phyloP scores from a whole-genome alignment of 2,329 filamentous ascomycete genomes.

The Thelonectria rubi region DNA sequence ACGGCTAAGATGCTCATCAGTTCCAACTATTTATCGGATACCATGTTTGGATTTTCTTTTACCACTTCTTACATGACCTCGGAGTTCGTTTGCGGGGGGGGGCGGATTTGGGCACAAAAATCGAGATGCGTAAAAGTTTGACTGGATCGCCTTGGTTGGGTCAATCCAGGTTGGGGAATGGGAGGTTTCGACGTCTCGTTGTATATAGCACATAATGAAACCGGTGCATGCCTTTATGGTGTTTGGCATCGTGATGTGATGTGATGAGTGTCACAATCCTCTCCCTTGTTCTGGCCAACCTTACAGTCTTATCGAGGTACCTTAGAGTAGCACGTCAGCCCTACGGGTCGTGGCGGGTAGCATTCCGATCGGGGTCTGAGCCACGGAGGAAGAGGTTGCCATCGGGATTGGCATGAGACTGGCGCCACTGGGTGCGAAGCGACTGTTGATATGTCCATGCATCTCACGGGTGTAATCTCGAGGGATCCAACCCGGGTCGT shows the following conservation, averaged over 20 bases:
- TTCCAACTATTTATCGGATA: conserved; percentile 19
- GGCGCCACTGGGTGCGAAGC: too few relatives aligned
- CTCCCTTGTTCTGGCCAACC: neutral
- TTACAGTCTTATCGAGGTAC: too few relatives aligned
- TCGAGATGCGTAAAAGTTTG: conserved; percentile 21
- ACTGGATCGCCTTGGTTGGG: conserved; percentile 11
- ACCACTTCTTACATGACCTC: conserved; percentile 19
- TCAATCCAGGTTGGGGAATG: conserved; percentile 12
- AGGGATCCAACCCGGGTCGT: too few relatives aligned
- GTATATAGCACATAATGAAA: conserved; percentile 37
- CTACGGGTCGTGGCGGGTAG: too few relatives aligned
- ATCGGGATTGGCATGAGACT: too few relatives aligned
- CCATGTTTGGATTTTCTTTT: conserved; percentile 16
- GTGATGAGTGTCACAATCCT: neutral
- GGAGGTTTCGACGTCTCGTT: conserved; percentile 12
- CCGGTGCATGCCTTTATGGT: too few relatives aligned
- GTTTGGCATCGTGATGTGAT: neutral
- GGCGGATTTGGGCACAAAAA: conserved; percentile 21
- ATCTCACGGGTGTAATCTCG: too few relatives aligned
- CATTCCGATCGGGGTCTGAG: too few relatives aligned
- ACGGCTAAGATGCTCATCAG: conserved; percentile 42
- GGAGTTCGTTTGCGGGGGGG: conserved; percentile 19
- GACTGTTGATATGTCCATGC: too few relatives aligned
- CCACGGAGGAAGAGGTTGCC: too few relatives aligned
- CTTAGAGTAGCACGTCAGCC: neutral